Evolutionary conservation across 2,329 filamentous ascomycete species (phyloP), one percentile per base, ranked within the genome.

Genomic region (Fonsecaea monophora): DNA sequence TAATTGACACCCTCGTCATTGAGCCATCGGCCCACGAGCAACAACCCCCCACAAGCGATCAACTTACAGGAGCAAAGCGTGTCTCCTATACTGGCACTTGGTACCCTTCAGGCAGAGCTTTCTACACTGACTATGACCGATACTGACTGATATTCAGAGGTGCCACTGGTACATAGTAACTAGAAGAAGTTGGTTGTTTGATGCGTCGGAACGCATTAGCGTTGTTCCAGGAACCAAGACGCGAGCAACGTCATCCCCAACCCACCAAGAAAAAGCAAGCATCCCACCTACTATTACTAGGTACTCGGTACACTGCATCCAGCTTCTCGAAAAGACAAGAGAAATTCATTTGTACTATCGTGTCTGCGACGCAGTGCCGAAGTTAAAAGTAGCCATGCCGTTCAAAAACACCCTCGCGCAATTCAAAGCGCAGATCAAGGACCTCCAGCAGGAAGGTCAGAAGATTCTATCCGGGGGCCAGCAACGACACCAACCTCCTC

Each of bases 371-470:
- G 25, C 3, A 25, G 25, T 25, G 12, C 38, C 38, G 1, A 40
- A 13, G 38, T 25, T 3, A 40, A 13, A 13, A 42, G 15, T n/a
- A 42, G 40, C 40, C 53, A 70, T 70, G 68, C 68, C 68, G 8
- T 68, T 70, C 64, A 69, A 69, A 66, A 42, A 59, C 40, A 32
- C 59, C 42, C 63, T 70, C 45, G 56, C 61, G 8, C 53, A 65
- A 10, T n/a, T 70, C 18, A 70, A 70, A 34, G 53, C 62, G 15
- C 63, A 66, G 34, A 37, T 68, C 38, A 70, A 70, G 42, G 68
- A 68, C 45, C 65, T 70, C 6, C 65, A 70, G 25, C 50, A 65
- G 25, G 65, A 68, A 61, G 68, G 68, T 25, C 68, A 70, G 48
- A 65, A 56, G 56, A 35, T 66, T 3, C 25, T 70, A 4, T 37